These are phyloP conservation scores for Caryopteris hybrid DNA, from an alignment of 305 asterid genomes.

Conservation along the genomic window DNA sequence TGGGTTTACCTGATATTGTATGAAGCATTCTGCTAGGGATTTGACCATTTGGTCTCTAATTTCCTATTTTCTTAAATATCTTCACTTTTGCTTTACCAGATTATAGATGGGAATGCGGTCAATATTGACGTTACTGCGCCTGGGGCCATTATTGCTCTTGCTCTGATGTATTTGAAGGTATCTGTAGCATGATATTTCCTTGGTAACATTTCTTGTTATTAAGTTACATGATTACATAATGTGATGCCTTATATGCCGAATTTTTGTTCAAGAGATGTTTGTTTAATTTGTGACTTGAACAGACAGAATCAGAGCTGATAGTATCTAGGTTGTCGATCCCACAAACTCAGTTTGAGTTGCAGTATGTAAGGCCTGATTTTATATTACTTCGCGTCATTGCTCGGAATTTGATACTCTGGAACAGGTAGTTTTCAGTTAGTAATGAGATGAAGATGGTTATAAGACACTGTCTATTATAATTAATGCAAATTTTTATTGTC, in stretches of 20 bases:
- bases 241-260: slow-evolving; percentile 12
- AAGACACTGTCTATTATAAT: neutral
- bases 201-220: neutral
- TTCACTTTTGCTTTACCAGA: slow-evolving; percentile 35
- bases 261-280: slow-evolving; percentile 6
- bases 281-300: slow-evolving; percentile 18
- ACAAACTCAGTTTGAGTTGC: slow-evolving; percentile 83
- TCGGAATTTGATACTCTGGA: slow-evolving; percentile 86
- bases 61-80: slow-evolving; percentile 23
- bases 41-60: slow-evolving; percentile 4
- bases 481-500: slow-evolving; percentile 16
- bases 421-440: slow-evolving; percentile 54
- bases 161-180: slow-evolving; percentile 91
- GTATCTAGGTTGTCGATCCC: slow-evolving; percentile 83
- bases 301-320: slow-evolving; percentile 89
- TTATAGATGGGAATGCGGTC: slow-evolving; percentile 58
- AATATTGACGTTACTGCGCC: slow-evolving; percentile 97
- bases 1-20: slow-evolving; percentile 7
- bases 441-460: slow-evolving; percentile 7
- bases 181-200: slow-evolving; percentile 14
- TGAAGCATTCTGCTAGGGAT: neutral
- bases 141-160: slow-evolving; percentile 87
- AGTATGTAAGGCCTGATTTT: slow-evolving; percentile 93
- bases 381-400: slow-evolving; percentile 88
- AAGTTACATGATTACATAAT: neutral